Evolutionary conservation across 805 yeast genomes (phyloP).

Genomic region (Blastobotrys parvus): DNA sequence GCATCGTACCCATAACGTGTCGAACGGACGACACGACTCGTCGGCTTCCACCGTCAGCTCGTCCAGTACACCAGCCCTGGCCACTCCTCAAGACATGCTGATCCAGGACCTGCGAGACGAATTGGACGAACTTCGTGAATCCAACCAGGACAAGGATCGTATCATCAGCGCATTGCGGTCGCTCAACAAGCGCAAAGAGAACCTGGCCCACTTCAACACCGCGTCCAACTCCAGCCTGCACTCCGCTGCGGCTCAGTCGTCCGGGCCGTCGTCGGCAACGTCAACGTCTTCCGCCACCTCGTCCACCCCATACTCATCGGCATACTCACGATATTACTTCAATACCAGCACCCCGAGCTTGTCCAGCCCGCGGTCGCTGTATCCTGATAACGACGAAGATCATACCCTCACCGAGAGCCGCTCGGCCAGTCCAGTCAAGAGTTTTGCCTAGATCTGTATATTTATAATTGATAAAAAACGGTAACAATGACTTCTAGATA

Average conservation of each 20-base stretch:
- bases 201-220: conserved; percentile 8
- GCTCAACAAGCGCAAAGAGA: conserved; percentile 50
- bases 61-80: conserved; percentile 7
- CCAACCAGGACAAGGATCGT: conserved; percentile 64
- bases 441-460: background rate
- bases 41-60: conserved; percentile 9
- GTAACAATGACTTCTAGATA: too few relatives aligned
- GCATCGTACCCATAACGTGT: conserved; percentile 4
- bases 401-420: conserved; percentile 2
- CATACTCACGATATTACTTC: conserved; percentile 14
- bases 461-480: too few relatives aligned
- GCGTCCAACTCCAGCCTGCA: too few relatives aligned
- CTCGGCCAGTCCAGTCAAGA: conserved; percentile 1
- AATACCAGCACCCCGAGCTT: conserved; percentile 1
- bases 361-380: conserved; percentile 2
- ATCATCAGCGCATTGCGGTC: conserved; percentile 68
- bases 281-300: too few relatives aligned
- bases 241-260: too few relatives aligned
- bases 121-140: conserved; percentile 52
- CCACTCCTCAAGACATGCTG: conserved; percentile 19
- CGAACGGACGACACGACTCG: conserved; percentile 13
- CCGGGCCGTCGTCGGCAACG: too few relatives aligned
- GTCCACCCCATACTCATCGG: conserved; percentile 7
- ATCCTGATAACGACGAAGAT: conserved; percentile 5
- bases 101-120: conserved; percentile 60